Evolutionary conservation across 2,329 filamentous ascomycete species (phyloP), one percentile per base, ranked within the genome.

Genomic region (Clarireedia monteithiana): DNA sequence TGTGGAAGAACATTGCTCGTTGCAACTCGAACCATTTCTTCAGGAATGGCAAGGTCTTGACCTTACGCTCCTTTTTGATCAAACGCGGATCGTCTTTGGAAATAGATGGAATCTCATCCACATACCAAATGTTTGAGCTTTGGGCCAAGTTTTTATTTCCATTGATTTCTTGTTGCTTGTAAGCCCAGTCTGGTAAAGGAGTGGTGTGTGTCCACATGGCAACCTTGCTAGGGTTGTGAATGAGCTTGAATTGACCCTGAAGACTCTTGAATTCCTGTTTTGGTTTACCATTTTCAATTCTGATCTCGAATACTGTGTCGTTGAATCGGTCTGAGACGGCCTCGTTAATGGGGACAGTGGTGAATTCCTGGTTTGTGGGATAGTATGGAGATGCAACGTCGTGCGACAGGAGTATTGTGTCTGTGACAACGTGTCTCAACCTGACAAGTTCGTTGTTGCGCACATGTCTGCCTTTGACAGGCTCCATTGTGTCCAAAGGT

Each of bases 181-280:
- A 92, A 26, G 81, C 94, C 94, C 94, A 99, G 4, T 99, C 94
- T 4, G 94, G 94, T n/a, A 99, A 82, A 50, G 94, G 89, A 58
- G 85, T 94, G 38, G 88, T 88, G 72, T 97, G 92, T 27, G 94
- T 99, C 94, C 94, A 99, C 92, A 99, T 95, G 62, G 94, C 92
- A 50, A 99, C 94, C 72, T 95, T 95, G 71, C 90, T 95, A 6
- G 92, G 91, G 67, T 88, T 84, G 73, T 99, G 94, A 65, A 99
- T 83, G 58, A 99, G 81, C 75, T 96, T 97, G 82, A 99, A 96
- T 74, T 96, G 88, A 59, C 90, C 86, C 9, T 92, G 85, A 69
- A 96, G 82, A 59, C 88, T 92, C 77, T 90, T 92, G 77, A 97
- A 95, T 56, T 92, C 85, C 67, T 92, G 87, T 26, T 80, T 79